phyloP scores from a whole-genome alignment of 2,329 filamentous ascomycete species.

The Colletotrichum viniferum region DNA sequence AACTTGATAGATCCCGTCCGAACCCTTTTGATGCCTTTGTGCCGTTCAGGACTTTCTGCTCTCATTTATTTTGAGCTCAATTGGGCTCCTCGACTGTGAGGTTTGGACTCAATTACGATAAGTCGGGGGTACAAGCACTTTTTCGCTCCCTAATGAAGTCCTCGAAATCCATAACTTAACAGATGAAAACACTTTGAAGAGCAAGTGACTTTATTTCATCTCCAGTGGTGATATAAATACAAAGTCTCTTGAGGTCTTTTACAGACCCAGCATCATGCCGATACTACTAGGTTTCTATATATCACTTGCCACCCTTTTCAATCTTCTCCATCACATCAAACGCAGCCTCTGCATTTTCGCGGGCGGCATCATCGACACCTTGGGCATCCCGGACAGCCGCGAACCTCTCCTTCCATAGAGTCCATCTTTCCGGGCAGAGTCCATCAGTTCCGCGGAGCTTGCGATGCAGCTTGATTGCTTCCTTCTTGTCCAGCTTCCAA shows the following conservation, averaged over 20 bases:
- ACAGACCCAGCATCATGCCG: neutral
- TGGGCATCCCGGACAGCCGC: neutral
- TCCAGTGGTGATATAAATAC: neutral
- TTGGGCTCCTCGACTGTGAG: neutral
- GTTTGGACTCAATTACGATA: neutral
- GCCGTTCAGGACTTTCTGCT: too few relatives aligned
- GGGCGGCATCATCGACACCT: neutral
- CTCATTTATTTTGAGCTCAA: too few relatives aligned
- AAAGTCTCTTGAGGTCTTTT: neutral
- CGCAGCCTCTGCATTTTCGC: neutral
- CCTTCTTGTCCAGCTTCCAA: neutral
- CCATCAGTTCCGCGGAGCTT: neutral
- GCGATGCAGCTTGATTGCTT: neutral
- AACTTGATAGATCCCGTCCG: neutral
- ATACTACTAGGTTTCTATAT: neutral
- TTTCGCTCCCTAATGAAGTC: too few relatives aligned
- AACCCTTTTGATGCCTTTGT: neutral
- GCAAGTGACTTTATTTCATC: neutral
- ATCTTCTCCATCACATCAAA: neutral
- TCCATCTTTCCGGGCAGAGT: neutral
- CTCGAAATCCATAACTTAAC: rapidly evolving
- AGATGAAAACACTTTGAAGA: neutral
- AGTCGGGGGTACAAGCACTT: too few relatives aligned
- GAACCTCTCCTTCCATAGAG: neutral
- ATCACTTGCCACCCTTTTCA: neutral